Evolutionary conservation across 768 basidiomycete genomes (phyloP).

Genomic region (Cubamyces sp.): DNA sequence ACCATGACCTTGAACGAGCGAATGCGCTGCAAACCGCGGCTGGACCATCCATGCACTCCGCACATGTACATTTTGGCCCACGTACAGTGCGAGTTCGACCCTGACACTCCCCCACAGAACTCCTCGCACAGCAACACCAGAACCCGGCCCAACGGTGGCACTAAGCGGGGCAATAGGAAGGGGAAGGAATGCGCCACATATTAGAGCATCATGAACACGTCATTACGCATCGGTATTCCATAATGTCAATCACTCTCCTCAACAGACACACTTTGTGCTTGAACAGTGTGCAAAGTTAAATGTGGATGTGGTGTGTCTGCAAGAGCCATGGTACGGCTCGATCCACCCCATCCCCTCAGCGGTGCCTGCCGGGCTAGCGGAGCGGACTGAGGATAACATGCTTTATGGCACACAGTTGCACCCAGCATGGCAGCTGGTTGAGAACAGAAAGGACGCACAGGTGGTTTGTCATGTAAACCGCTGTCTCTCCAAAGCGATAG

Average conservation of each 20-base stretch:
- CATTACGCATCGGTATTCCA: neutral
- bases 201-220: neutral
- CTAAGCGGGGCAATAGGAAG: neutral
- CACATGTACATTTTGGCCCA: neutral
- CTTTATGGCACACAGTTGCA: constrained; percentile 7
- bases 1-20: no score
- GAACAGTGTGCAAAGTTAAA: neutral
- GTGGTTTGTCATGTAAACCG: constrained; percentile 5
- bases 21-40: no score
- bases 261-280: constrained; percentile 1
- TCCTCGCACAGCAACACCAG: neutral
- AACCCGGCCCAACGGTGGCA: neutral
- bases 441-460: neutral
- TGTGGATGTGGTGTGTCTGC: constrained; percentile 1
- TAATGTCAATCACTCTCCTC: constrained; percentile 5
- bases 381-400: constrained; percentile 6
- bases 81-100: neutral
- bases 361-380: neutral
- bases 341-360: constrained; percentile 6
- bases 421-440: constrained; percentile 1
- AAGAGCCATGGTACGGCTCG: constrained; percentile 7
- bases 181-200: neutral
- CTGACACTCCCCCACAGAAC: neutral
- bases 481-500: neutral
- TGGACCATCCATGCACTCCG: no score